Evolutionary conservation across 352 stramenopile species (phyloP), one percentile per base, ranked within the genome.

Genomic region (Peronospora farinosa): DNA sequence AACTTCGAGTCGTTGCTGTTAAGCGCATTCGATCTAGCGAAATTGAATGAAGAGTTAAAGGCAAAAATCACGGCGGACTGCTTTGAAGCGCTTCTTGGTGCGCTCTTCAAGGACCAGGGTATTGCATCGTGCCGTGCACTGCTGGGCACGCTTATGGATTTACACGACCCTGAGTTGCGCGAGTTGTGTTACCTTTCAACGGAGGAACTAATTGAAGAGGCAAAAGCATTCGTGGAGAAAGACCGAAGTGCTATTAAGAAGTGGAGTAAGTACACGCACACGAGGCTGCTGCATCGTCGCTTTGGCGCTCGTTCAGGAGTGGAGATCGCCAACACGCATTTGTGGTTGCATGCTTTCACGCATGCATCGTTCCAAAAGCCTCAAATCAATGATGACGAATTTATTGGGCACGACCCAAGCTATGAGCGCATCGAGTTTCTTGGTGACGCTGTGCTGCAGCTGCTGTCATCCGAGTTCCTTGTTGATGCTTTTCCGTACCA

Each of bases 351-450:
- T 44, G 59, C 69, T n/a, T 45, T 93, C 47, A 93, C 79, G 0
- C 83, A 93, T 54, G 62, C 59, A 1, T 91, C 79, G 31, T 93
- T 93, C 42, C 68, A 86, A 55, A 74, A 67, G 13, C 73, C 74
- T 2, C 74, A 86, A 49, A 88, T 90, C 23, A 63, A 79, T 9
- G 70, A 69, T 0, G 76, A 75, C 37, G 79, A 86, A 40, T 91
- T 86, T 37, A 51, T 92, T 7, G 67, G 72, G 25, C 56, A 79
- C 3, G 81, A 92, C 15, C 60, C 78, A 31, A 89, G 63, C 41
- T 92, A 92, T 52, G 80, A 92, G 45, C 78, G 83, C 8, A 84
- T 94, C 17, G 83, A 92, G 61, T 94, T 92, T 53, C 64, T 95
- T 10, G 84, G 84, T 7, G 84, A 95, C 17, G 70, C 84, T 6